A percentile compares a stretch with the other conserved stretches of the same genome.
phyloP scores from a whole-genome alignment of 495 filamentous ascomycete genomes.

The Jackrogersella multiformis region DNA sequence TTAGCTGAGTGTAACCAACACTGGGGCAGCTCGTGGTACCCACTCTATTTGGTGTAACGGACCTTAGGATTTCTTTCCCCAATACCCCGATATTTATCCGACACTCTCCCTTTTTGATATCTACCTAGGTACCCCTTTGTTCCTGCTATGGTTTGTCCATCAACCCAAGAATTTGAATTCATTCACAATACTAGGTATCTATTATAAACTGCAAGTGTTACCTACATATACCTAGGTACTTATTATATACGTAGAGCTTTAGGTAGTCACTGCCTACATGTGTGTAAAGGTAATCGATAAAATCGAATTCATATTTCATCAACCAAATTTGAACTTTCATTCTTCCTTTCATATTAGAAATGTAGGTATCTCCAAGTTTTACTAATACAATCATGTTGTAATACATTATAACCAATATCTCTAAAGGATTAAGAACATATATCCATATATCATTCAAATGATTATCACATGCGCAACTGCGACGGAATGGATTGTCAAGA shows the following conservation, averaged over 20 bases:
- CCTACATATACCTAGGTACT: too few species aligned
- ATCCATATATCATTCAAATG: neutral
- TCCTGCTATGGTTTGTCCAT: too few species aligned
- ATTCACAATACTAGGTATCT: too few species aligned
- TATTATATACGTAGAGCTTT: too few species aligned
- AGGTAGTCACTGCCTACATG: too few species aligned
- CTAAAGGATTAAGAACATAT: neutral
- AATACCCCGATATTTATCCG: constrained; percentile 6
- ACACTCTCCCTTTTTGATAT: neutral
- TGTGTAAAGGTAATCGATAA: too few species aligned
- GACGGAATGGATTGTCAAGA: constrained; percentile 10
- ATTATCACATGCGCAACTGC: neutral
- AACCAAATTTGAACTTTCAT: too few species aligned
- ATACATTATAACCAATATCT: too few species aligned
- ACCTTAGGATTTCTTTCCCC: neutral
- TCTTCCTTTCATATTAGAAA: neutral
- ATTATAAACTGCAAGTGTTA: neutral
- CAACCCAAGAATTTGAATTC: too few species aligned
- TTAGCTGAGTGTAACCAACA: neutral
- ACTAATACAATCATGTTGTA: neutral
- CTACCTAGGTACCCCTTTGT: too few species aligned
- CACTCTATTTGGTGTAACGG: constrained; percentile 7
- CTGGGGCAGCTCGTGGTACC: constrained; percentile 10
- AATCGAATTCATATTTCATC: too few species aligned
- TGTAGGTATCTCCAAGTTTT: neutral